phyloP scores from a whole-genome alignment of 2,329 filamentous ascomycete species.

The Penicillium sclerotiorum region DNA sequence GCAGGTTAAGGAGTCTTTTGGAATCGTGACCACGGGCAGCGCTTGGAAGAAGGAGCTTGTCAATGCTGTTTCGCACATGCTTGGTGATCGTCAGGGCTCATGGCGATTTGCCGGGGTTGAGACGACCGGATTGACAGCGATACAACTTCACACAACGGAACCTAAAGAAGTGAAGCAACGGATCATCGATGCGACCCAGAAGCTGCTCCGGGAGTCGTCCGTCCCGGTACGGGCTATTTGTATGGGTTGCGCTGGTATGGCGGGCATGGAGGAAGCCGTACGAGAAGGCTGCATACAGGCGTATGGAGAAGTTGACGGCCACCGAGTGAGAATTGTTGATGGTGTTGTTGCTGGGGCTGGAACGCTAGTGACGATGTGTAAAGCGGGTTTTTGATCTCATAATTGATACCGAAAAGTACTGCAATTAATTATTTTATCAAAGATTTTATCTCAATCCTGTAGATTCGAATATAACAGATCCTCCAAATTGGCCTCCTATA shows the following conservation, averaged over 20 bases:
- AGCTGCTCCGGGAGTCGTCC: slow-evolving; percentile 57
- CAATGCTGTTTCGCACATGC: slow-evolving; percentile 64
- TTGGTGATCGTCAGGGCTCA: slow-evolving; percentile 46
- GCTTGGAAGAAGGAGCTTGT: slow-evolving; percentile 78
- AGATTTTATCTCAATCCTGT: not conserved
- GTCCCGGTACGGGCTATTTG: slow-evolving; percentile 68
- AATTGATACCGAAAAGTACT: not conserved
- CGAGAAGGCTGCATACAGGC: slow-evolving; percentile 67
- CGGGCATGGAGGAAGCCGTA: slow-evolving; percentile 77
- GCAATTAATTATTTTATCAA: too few relatives aligned
- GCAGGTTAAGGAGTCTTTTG: slow-evolving; percentile 61
- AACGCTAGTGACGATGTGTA: slow-evolving; percentile 39
- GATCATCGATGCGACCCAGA: slow-evolving; percentile 70
- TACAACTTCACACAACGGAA: slow-evolving; percentile 73
- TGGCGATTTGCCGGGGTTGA: slow-evolving; percentile 74
- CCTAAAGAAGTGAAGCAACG: slow-evolving; percentile 65
- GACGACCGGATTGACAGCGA: slow-evolving; percentile 78
- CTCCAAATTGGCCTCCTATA: too few relatives aligned
- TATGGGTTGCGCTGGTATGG: slow-evolving; percentile 90
- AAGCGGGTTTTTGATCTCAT: slow-evolving; percentile 34
- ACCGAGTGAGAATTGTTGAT: slow-evolving; percentile 72
- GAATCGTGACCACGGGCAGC: slow-evolving; percentile 84
- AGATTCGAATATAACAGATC: not conserved
- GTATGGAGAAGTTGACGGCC: slow-evolving; percentile 62
- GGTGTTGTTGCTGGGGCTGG: slow-evolving; percentile 54